Percentiles rank a stretch among this genome's conserved stretches.
Evolutionary conservation across 2,329 filamentous ascomycete genomes (phyloP).

Genomic region (Dactylonectria estremocensis): DNA sequence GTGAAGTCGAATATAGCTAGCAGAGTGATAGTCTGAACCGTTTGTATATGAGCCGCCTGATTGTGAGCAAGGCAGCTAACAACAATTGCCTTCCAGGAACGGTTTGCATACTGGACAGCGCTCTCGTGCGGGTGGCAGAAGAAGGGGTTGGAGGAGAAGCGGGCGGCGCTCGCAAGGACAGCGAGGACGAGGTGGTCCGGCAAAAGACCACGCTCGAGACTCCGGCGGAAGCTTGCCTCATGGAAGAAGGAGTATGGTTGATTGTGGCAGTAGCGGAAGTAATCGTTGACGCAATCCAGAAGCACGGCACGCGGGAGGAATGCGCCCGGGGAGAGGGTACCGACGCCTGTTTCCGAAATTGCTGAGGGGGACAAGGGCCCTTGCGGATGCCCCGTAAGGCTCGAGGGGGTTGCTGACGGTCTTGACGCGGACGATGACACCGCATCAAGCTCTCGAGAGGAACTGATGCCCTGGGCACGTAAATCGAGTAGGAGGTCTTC

Average conservation of each 20-base stretch:
- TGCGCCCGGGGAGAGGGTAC: not conserved
- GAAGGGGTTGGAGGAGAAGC: constrained; percentile 8
- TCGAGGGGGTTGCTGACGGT: not conserved
- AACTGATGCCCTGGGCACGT: not conserved
- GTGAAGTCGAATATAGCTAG: constrained; percentile 10
- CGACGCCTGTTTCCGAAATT: not conserved
- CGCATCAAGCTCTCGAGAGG: not conserved
- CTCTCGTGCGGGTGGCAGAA: not conserved
- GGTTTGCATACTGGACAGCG: constrained; percentile 2
- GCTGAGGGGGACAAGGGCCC: not conserved
- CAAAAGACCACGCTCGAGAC: not conserved
- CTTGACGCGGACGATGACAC: not conserved
- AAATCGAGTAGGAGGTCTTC: not conserved
- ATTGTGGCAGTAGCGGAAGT: constrained; percentile 10
- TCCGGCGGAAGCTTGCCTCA: constrained; percentile 4
- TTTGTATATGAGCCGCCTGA: not conserved
- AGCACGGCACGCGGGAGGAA: not conserved
- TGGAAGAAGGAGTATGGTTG: constrained; percentile 21
- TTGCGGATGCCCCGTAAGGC: not conserved
- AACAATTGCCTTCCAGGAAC: constrained; percentile 4
- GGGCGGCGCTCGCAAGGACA: too few species aligned
- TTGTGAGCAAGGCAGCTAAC: not conserved
- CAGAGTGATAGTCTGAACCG: constrained; percentile 6
- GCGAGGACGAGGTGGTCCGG: constrained; percentile 11
- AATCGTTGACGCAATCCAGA: not conserved